These are phyloP conservation scores for Termitomyces sp. DNA, from an alignment of 768 basidiomycete species.

Conservation along the genomic window DNA sequence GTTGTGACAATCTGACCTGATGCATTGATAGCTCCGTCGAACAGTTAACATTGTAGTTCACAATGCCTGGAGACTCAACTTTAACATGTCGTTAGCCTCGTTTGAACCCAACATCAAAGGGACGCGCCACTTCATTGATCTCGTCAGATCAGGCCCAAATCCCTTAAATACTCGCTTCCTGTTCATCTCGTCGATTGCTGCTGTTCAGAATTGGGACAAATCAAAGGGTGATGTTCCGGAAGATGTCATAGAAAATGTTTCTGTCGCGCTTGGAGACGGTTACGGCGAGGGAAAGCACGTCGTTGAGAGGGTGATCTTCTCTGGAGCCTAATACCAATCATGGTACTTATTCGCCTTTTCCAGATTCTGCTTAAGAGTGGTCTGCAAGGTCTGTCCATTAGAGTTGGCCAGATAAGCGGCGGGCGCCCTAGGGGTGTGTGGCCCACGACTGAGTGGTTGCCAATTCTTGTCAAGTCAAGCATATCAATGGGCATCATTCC, in stretches of 20 bases:
- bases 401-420: conserved; percentile 34
- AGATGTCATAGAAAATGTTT: conserved; percentile 20
- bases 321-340: not conserved
- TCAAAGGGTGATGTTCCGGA: conserved; percentile 25
- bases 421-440: conserved; percentile 28
- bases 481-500: conserved; percentile 22
- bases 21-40: conserved; percentile 16
- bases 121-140: conserved; percentile 24
- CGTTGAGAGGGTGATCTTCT: conserved; percentile 21
- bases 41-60: conserved; percentile 25
- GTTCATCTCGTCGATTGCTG: conserved; percentile 28
- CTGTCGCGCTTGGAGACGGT: conserved; percentile 21
- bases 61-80: conserved; percentile 36
- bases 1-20: not conserved
- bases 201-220: conserved; percentile 17
- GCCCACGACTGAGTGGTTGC: conserved; percentile 33
- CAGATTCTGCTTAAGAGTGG: conserved; percentile 26
- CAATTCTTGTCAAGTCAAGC: conserved; percentile 32
- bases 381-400: conserved; percentile 21
- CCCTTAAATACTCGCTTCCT: conserved; percentile 16
- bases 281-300: conserved; percentile 30
- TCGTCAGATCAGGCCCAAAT: conserved; percentile 17
- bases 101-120: conserved; percentile 31
- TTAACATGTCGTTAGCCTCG: conserved; percentile 30
- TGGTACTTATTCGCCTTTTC: not conserved